phyloP scores from a whole-genome alignment of 306 rosid genomes.

The Pachyrhizus erosus region DNA sequence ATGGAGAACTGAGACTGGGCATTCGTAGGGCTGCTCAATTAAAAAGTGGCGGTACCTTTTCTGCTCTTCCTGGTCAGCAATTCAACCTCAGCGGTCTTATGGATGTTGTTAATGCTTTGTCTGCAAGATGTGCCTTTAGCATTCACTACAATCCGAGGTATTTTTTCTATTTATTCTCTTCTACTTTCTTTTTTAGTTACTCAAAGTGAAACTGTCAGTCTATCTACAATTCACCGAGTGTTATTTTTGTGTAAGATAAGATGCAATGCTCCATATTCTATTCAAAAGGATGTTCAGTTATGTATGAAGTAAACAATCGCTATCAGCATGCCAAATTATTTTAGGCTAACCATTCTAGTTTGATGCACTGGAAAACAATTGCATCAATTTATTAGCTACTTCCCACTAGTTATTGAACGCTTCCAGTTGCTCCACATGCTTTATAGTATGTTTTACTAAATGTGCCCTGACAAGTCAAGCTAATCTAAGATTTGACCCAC shows the following conservation, averaged over 20 bases:
- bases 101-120: conserved; percentile 71
- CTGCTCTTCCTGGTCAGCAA: conserved; percentile 58
- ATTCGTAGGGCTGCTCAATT: conserved; percentile 82
- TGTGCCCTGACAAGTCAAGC: background rate
- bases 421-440: conserved; percentile 3
- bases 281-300: background rate
- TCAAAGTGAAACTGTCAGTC: background rate
- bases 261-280: background rate
- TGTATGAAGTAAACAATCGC: background rate
- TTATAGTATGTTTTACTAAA: background rate
- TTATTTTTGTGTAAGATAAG: conserved; percentile 9
- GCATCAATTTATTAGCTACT: background rate
- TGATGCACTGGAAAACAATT: background rate
- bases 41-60: conserved; percentile 55
- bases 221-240: background rate
- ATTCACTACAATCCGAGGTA: conserved; percentile 86
- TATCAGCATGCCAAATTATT: background rate
- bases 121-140: conserved; percentile 63
- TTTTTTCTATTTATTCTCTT: conserved; percentile 16
- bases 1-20: conserved; percentile 89
- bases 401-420: background rate
- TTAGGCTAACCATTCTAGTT: background rate
- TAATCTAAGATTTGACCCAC: background rate
- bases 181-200: background rate
- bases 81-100: conserved; percentile 53